phyloP scores from a whole-genome alignment of 1,284 basidiomycete species.

The Coniferiporia sulphurascens region DNA sequence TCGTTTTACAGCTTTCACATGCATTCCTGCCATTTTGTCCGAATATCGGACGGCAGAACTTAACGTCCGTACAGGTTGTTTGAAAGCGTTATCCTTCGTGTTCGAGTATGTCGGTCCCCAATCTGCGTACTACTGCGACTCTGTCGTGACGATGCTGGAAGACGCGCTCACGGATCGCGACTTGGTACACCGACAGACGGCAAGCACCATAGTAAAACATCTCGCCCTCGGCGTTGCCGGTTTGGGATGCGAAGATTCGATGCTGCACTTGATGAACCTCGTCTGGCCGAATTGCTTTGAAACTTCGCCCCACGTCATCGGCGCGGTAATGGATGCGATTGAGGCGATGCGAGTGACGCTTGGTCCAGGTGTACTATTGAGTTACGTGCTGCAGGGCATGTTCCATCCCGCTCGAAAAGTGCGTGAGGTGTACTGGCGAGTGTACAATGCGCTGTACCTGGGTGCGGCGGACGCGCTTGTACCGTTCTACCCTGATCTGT shows the following conservation, averaged over 20 bases:
- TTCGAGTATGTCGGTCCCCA: constrained; percentile 99
- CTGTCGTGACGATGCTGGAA: constrained; percentile 95
- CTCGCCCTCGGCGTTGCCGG: constrained; percentile 96
- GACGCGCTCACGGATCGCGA: constrained; percentile 98
- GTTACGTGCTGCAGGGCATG: constrained; percentile 87
- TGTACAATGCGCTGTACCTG: constrained; percentile 89
- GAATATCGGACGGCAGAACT: constrained; percentile 98
- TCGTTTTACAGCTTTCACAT: constrained; percentile 79
- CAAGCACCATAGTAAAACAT: constrained; percentile 99
- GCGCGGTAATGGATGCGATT: constrained; percentile 93
- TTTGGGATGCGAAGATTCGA: constrained; percentile 95
- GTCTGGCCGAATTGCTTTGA: constrained; percentile 99
- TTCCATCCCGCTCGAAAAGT: constrained; percentile 97
- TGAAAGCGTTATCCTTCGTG: constrained; percentile 97
- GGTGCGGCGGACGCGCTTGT: constrained; percentile 89
- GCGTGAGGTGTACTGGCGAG: constrained; percentile 88
- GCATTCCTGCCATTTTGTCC: constrained; percentile 97
- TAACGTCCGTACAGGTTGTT: constrained; percentile 98
- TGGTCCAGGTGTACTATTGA: constrained; percentile 89
- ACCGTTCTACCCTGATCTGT: constrained; percentile 90
- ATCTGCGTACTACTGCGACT: constrained; percentile 97
- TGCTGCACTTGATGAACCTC: constrained; percentile 96
- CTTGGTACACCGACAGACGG: constrained; percentile 96
- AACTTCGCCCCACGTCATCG: constrained; percentile 97
- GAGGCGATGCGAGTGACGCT: constrained; percentile 96